Conservation (phyloP, 179 eudicot genomes). For the Spinacia oleracea region DNA sequence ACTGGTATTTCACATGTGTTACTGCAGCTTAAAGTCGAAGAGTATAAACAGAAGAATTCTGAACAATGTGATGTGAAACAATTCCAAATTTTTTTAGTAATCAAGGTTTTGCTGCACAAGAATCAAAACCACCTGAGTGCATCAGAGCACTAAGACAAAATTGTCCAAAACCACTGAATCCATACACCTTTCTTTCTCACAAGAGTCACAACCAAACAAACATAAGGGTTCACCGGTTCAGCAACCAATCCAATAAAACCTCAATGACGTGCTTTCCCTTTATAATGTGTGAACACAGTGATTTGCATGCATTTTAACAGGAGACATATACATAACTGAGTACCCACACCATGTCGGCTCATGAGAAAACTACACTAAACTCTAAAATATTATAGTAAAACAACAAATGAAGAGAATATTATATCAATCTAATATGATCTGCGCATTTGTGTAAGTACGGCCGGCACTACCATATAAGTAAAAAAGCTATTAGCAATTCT, state of each 20-base stretch:
- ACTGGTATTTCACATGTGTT: not conserved
- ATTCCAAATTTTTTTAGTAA: not conserved
- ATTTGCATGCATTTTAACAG: not conserved
- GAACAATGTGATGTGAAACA: not conserved
- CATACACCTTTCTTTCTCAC: not conserved
- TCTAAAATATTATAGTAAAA: not conserved
- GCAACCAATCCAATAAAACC: not conserved
- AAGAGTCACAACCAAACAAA: not conserved
- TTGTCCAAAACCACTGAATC: not conserved
- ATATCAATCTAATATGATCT: constrained; percentile 7
- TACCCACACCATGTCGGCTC: not conserved
- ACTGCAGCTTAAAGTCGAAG: not conserved
- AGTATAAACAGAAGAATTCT: not conserved
- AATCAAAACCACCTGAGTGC: not conserved
- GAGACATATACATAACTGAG: not conserved
- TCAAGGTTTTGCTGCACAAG: not conserved
- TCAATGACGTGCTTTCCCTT: constrained; percentile 5
- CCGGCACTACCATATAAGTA: not conserved
- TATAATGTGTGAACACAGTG: not conserved
- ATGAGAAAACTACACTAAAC: not conserved
- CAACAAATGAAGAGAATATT: not conserved
- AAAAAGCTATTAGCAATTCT: not conserved
- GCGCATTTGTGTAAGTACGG: not conserved
- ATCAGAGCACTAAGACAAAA: not conserved
- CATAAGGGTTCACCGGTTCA: not conserved